These are phyloP conservation scores for Actinomucor elegans DNA, from an alignment of 371 early-diverging fungal genomes.

Conservation along the genomic window DNA sequence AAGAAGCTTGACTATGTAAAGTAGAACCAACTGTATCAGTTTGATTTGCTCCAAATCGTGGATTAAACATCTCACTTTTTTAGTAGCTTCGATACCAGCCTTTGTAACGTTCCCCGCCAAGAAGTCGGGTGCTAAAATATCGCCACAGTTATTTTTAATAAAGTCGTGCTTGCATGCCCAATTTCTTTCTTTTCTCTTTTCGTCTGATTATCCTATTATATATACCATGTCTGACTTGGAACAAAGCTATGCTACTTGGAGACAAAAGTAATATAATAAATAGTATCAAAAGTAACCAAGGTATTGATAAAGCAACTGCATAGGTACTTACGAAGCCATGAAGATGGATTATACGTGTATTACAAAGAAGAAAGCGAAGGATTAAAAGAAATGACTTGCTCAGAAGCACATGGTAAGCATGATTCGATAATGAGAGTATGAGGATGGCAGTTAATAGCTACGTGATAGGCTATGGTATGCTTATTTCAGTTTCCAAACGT, in stretches of 20 bases:
- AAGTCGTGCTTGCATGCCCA: neutral
- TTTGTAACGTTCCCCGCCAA: no score
- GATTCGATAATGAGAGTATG: neutral
- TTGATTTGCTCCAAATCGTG: no score
- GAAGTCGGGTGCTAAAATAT: no score
- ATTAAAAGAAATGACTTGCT: conserved; percentile 42
- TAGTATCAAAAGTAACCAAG: neutral
- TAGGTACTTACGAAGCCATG: conserved; percentile 46
- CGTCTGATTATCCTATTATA: conserved; percentile 1
- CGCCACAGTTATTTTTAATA: conserved; percentile 6
- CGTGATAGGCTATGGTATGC: conserved; percentile 59
- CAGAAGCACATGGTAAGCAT: conserved; percentile 49
- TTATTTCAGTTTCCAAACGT: conserved; percentile 58
- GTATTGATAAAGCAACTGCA: neutral
- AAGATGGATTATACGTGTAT: conserved; percentile 44
- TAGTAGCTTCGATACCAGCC: no score
- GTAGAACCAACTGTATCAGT: no score
- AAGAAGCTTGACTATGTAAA: no score
- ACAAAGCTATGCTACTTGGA: conserved; percentile 37
- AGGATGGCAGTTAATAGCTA: neutral
- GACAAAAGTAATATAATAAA: conserved; percentile 20
- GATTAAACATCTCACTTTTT: no score
- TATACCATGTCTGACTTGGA: conserved; percentile 27
- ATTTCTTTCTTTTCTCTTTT: neutral
- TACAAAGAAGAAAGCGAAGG: conserved; percentile 47